These are phyloP conservation scores for Hyaloscypha hepaticicola DNA, from an alignment of 495 filamentous ascomycete species.

Conservation along the genomic window DNA sequence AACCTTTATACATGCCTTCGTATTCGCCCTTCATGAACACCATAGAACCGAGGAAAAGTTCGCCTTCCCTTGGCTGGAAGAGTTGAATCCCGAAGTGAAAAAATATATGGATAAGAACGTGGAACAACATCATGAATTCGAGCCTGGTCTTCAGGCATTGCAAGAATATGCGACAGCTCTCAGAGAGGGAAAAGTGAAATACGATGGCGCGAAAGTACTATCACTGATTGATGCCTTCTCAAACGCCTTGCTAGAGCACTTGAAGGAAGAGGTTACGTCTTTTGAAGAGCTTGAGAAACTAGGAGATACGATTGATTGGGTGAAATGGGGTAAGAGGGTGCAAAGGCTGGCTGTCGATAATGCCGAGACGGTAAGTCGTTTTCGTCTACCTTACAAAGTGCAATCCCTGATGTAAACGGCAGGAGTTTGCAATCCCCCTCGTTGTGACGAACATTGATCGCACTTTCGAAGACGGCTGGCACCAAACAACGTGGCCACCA, in stretches of 20 bases:
- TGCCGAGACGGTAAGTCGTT: constrained; percentile 21
- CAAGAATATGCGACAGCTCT: constrained; percentile 25
- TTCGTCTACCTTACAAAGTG: not conserved
- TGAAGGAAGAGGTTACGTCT: constrained; percentile 41
- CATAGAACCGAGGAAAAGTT: constrained; percentile 35
- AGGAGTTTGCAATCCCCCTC: constrained; percentile 29
- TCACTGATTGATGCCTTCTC: constrained; percentile 43
- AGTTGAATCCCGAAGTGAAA: constrained; percentile 20
- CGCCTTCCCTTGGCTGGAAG: constrained; percentile 38
- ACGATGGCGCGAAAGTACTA: constrained; percentile 34
- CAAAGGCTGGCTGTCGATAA: constrained; percentile 24
- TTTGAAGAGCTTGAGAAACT: constrained; percentile 32
- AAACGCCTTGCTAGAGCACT: constrained; percentile 36
- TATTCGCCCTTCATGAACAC: constrained; percentile 34
- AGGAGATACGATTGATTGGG: constrained; percentile 33
- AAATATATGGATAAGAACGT: constrained; percentile 30
- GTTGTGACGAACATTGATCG: constrained; percentile 42
- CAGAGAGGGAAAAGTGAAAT: constrained; percentile 21
- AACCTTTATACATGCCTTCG: constrained; percentile 39
- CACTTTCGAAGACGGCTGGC: constrained; percentile 38
- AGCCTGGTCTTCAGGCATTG: constrained; percentile 34
- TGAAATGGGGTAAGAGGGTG: constrained; percentile 20
- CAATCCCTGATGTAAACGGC: not conserved
- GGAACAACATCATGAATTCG: constrained; percentile 38
- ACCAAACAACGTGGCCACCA: constrained; percentile 37